Conservation (phyloP, 2,329 filamentous ascomycete species). For the Xylariaceae sp. region DNA sequence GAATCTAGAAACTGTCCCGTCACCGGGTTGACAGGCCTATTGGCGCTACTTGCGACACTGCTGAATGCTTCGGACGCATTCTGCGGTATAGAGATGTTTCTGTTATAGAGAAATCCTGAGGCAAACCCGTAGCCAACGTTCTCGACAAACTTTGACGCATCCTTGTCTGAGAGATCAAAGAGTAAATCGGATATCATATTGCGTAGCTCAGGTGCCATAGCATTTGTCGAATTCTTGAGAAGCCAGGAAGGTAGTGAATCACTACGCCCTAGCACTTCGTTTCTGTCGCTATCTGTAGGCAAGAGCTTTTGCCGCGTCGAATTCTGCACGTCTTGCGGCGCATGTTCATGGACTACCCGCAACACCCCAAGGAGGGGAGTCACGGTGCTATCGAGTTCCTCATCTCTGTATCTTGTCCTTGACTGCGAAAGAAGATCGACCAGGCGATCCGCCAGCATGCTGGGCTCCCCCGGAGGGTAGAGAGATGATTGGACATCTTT, state of each 20-base stretch:
- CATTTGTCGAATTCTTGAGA: conserved; percentile 70
- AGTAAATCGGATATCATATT: conserved; percentile 72
- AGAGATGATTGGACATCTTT: conserved; percentile 51
- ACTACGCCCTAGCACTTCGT: conserved; percentile 69
- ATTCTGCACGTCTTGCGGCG: conserved; percentile 56
- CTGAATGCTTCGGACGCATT: conserved; percentile 52
- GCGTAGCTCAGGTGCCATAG: conserved; percentile 65
- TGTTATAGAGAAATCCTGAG: conserved; percentile 80
- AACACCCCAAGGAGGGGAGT: conserved; percentile 72
- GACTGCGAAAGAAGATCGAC: conserved; percentile 65
- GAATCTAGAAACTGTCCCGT: conserved; percentile 76
- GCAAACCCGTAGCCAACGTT: conserved; percentile 96
- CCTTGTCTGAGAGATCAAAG: conserved; percentile 79
- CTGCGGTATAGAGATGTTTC: conserved; percentile 72
- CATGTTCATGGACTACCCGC: conserved; percentile 63
- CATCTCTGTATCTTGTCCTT: conserved; percentile 56
- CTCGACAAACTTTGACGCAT: conserved; percentile 73
- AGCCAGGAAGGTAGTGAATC: conserved; percentile 70
- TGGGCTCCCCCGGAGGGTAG: conserved; percentile 60
- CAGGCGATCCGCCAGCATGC: conserved; percentile 57
- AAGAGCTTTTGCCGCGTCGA: conserved; percentile 64
- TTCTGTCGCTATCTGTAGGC: conserved; percentile 70
- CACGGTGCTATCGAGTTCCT: conserved; percentile 66
- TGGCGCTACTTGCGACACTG: conserved; percentile 28
- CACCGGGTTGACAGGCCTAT: conserved; percentile 66